Conservation (phyloP, 108 stramenopile genomes). For the Cyclotella baltica region DNA sequence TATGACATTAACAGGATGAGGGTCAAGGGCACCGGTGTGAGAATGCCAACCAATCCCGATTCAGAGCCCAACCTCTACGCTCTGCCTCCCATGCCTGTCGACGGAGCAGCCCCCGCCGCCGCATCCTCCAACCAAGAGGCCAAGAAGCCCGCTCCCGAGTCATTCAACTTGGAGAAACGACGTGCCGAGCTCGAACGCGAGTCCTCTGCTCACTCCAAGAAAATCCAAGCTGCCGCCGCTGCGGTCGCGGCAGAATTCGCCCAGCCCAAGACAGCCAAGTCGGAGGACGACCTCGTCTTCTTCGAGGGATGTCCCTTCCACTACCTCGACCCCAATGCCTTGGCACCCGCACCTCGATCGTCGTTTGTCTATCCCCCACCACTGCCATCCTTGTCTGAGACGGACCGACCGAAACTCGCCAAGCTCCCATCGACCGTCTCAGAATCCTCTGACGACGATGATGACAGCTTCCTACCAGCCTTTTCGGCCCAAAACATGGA, state of each 20-base stretch:
- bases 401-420: not conserved
- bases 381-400: too few species aligned
- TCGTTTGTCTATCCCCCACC: not conserved
- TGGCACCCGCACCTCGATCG: conserved; percentile 14
- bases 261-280: not conserved
- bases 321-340: conserved; percentile 46
- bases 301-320: conserved; percentile 63
- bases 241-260: not conserved
- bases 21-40: conserved; percentile 85
- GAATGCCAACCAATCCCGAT: conserved; percentile 77
- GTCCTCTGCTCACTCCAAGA: conserved; percentile 12
- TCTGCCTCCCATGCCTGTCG: conserved; percentile 61
- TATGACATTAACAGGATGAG: conserved; percentile 75
- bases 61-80: conserved; percentile 84
- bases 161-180: conserved; percentile 9
- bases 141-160: conserved; percentile 1
- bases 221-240: conserved; percentile 12
- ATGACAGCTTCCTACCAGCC: conserved; percentile 29
- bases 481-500: conserved; percentile 39
- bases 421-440: conserved; percentile 34
- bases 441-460: conserved; percentile 28
- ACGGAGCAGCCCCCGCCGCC: conserved; percentile 7
- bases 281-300: conserved; percentile 40
- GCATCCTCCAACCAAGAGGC: not conserved
- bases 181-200: conserved; percentile 10